These are phyloP conservation scores for Pseudogymnoascus sp. DNA, from an alignment of 2,329 filamentous ascomycete species.

Conservation along the genomic window DNA sequence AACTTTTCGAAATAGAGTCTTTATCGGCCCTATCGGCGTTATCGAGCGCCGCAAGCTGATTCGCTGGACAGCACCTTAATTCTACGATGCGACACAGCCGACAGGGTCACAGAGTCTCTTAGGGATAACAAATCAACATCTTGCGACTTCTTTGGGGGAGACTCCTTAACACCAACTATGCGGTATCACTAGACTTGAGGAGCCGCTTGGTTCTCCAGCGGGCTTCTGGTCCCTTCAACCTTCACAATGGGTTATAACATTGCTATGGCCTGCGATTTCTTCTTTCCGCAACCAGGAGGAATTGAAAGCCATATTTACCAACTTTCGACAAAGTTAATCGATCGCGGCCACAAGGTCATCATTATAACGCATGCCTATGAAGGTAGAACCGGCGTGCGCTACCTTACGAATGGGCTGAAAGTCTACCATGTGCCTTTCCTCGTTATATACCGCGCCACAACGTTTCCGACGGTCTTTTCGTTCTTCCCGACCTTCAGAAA, in stretches of 20 bases:
- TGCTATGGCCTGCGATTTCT: constrained; percentile 97
- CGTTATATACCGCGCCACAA: constrained; percentile 88
- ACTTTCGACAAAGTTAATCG: constrained; percentile 89
- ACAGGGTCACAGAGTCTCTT: constrained; percentile 1
- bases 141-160: background rate
- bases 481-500: constrained; percentile 98
- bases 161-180: background rate
- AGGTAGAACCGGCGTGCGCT: constrained; percentile 84
- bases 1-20: constrained; percentile 11
- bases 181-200: background rate
- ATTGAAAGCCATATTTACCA: constrained; percentile 99
- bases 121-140: constrained; percentile 9
- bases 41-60: background rate
- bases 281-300: constrained; percentile 95
- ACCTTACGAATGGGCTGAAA: constrained; percentile 94
- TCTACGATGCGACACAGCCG: background rate
- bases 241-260: constrained; percentile 51
- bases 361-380: constrained; percentile 95
- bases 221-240: background rate
- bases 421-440: constrained; percentile 97
- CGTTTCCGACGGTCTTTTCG: constrained; percentile 95
- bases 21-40: constrained; percentile 10
- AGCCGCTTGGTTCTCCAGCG: constrained; percentile 6
- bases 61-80: constrained; percentile 1
- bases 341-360: constrained; percentile 95